Base-by-base conservation (phyloP, 2,329 filamentous ascomycete species). In the Ophiostoma piceae region DNA sequence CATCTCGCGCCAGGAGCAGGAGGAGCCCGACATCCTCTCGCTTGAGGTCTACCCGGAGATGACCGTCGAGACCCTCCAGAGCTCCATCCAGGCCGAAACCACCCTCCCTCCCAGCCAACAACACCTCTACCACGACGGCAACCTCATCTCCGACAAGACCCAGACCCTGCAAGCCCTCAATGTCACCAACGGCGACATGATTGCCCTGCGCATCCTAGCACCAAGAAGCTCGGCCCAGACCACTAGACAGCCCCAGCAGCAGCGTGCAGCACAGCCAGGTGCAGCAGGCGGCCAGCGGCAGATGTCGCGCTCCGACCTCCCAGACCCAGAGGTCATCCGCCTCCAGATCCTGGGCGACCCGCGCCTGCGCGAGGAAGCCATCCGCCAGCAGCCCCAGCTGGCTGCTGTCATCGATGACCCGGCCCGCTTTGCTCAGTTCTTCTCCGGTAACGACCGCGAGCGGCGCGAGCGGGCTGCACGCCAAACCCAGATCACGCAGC, bases 91-190 rank as follows among this genome's bases (percentile, higher is more conserved):
- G 78, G 91, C 88, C 79, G 94, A 98, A 80, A 90, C 90, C 67
- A 83, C 84, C 75, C 89, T 96, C 74, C 87, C 91, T 37, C 85
- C 88, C 22, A 82, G 84, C 64, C 84, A 90, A 66, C 93, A 97
- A 79, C 89, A 92, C 77, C 89, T 98, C 77, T 96, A 95, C 80
- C 91, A 94, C 81, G 96, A 97, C 78, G 95, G 94, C 74, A 87
- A 88, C 74, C 86, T 94, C 60, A 87, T 99, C 69, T 85, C 83
- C 74, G 89, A 93, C 79, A 90, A 94, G 75, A 80, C 85, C 71
- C 90, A 93, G 79, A 97, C 93, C 2, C 86, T 99, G 77, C 87
- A 93, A 74, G 85, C 94, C 75, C 85, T 94, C 41, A 86, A 90
- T 60, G 90, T 99, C 75, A 87, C 84, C 67, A 92, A 98, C 80